Percentiles rank a stretch among this genome's conserved stretches.
Conservation (phyloP, 441 rosid genomes). For the Monsonia emarginata region DNA sequence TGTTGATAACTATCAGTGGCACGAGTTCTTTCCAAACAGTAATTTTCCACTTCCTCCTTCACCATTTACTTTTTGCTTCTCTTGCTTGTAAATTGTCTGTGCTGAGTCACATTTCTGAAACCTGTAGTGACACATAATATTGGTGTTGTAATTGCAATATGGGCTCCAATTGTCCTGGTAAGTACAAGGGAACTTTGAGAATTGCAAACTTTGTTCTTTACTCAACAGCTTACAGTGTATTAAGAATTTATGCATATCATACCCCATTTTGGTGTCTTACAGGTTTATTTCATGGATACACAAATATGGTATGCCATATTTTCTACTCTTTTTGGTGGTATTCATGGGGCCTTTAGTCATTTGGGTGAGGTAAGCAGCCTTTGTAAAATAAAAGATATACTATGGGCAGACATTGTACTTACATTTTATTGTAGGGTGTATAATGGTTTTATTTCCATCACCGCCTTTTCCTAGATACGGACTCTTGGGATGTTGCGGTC, state of each 20-base stretch:
- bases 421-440: background rate
- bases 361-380: slow-evolving; percentile 72
- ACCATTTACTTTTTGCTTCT: slow-evolving; percentile 1
- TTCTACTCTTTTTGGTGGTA: slow-evolving; percentile 88
- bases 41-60: slow-evolving; percentile 15
- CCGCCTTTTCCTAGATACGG: slow-evolving; percentile 46
- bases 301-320: slow-evolving; percentile 98
- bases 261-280: slow-evolving; percentile 20
- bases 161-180: slow-evolving; percentile 92
- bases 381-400: background rate
- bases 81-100: slow-evolving; percentile 5
- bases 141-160: slow-evolving; percentile 79
- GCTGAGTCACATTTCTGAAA: slow-evolving; percentile 20
- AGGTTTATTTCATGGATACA: slow-evolving; percentile 91
- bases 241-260: background rate
- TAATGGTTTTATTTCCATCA: slow-evolving; percentile 12
- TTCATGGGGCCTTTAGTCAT: slow-evolving; percentile 92
- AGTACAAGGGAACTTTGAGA: slow-evolving; percentile 20
- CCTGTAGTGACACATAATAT: slow-evolving; percentile 65
- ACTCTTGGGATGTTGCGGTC: slow-evolving; percentile 93
- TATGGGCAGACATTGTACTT: background rate
- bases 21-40: slow-evolving; percentile 81
- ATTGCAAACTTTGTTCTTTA: background rate
- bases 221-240: background rate
- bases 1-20: slow-evolving; percentile 63